Evolutionary conservation across 306 rosid genomes (phyloP).

Genomic region (Sindora glabra): DNA sequence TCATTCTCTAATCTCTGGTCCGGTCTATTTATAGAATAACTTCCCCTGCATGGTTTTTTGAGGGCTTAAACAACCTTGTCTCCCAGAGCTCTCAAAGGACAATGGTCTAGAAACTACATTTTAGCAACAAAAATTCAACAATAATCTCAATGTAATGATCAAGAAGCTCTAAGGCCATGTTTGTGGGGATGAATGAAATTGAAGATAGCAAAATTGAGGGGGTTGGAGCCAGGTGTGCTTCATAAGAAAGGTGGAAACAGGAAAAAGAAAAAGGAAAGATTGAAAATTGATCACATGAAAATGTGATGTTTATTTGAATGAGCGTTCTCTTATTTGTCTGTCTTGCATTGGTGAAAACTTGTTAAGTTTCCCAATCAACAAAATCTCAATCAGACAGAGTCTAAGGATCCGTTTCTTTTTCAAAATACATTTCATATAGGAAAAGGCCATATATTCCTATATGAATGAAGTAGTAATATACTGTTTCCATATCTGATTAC

Average conservation of each 20-base stretch:
- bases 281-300: not conserved
- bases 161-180: not conserved
- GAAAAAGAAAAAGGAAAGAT: not conserved
- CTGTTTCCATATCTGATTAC: no score
- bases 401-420: no score
- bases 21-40: not conserved
- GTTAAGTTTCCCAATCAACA: no score
- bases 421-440: no score
- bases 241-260: not conserved
- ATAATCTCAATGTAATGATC: not conserved
- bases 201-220: not conserved
- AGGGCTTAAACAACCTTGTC: not conserved
- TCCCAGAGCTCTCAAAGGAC: not conserved
- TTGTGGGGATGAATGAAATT: not conserved
- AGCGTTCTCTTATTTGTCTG: no score
- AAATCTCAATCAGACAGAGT: no score
- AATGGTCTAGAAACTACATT: not conserved
- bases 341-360: no score
- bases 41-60: not conserved
- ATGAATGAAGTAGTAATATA: no score
- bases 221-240: not conserved
- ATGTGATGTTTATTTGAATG: no score
- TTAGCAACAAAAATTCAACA: not conserved
- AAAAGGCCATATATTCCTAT: no score
- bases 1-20: not conserved